Evolutionary conservation across 2,329 filamentous ascomycete species (phyloP), one percentile per base, ranked within the genome.

Genomic region (Ceratocystis alfenasii): DNA sequence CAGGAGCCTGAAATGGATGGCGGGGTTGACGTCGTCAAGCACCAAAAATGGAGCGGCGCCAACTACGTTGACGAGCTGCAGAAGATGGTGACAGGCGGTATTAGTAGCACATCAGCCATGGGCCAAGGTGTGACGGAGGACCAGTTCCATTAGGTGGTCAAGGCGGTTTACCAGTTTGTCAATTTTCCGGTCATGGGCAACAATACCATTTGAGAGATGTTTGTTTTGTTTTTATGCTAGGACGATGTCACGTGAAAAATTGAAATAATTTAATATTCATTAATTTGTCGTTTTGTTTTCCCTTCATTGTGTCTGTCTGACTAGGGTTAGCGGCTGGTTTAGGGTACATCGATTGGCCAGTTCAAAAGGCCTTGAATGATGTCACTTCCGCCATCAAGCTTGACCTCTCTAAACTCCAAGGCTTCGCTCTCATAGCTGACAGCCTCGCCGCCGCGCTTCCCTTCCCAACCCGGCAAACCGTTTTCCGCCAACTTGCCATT

Each of bases 41-140:
- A 99, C 80, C 94, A 99, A 84, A 99, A 97, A 78, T 99, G 94
- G 94, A 90, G 85, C 72, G 94, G 94, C 62, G 94, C 94, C 25
- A 92, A 89, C 70, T 97, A 97, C 74, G 89, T 93, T 22, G 94
- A 99, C 75, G 91, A 95, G 76, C 74, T 96, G 79, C 80, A 96
- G 76, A 96, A 95, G 84, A 96, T 99, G 92, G 89, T 99, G 44
- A 92, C 87, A 3, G 94, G 94, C 1, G 94, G 94, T 70, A 86
- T 97, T 66, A 92, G 87, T 75, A 91, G 87, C 69, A 97, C 93
- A 1, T 89, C 89, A 68, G 94, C 94, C 22, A 99, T 99, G 94
- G 94, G 93, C 44, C 90, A 91, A 79, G 94, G 94, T 68, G 94
- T 99, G 67, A 99, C 94, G 0, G 94, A 99, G 80, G 92, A 96